Conservation (phyloP, 345 rosid species). For the Acer campestre region DNA sequence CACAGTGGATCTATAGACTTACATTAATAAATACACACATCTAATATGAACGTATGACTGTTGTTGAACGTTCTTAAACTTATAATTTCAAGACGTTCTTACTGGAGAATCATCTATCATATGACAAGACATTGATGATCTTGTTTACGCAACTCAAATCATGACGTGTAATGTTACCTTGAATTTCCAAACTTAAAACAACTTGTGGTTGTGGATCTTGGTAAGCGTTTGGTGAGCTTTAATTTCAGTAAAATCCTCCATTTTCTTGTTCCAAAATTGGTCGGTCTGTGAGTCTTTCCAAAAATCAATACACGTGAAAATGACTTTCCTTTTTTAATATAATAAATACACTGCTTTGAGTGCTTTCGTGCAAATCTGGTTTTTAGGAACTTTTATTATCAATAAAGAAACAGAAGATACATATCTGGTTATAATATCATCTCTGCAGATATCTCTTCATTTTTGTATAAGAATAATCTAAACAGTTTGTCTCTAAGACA, state of each 20-base stretch:
- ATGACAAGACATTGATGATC: no score
- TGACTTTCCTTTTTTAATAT: background rate
- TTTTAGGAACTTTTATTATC: background rate
- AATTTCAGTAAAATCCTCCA: background rate
- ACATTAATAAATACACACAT: no score
- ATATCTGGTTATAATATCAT: no score
- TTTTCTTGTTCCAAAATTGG: background rate
- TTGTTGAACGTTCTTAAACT: no score
- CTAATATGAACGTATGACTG: no score
- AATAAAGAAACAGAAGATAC: no score
- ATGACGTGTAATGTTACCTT: background rate
- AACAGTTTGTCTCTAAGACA: background rate
- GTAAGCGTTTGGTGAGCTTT: background rate
- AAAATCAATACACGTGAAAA: background rate
- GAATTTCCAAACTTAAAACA: background rate
- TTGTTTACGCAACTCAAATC: background rate
- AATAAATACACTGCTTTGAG: no score
- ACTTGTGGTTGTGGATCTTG: background rate
- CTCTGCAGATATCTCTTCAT: no score
- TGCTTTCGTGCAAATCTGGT: background rate
- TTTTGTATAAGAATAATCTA: background rate
- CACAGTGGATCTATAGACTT: no score
- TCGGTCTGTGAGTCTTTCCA: background rate
- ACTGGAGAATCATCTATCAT: no score
- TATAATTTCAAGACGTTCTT: no score